Evolutionary conservation across 2,329 filamentous ascomycete species (phyloP).

Genomic region (Cadophora gregata): DNA sequence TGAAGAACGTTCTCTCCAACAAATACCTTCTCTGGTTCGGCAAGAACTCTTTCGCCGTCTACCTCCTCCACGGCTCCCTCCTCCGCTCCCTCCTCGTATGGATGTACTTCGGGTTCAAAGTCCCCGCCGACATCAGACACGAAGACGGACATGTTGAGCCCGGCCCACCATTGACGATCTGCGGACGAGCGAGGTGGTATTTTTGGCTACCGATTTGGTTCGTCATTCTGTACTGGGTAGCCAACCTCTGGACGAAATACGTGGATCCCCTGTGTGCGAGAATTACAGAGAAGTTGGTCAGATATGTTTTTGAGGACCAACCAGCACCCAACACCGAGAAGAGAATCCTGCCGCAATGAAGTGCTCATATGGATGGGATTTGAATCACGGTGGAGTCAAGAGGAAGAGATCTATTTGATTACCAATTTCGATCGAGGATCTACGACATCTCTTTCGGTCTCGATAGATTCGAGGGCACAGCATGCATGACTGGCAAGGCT

Average conservation of each 20-base stretch:
- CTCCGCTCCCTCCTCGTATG: conserved; percentile 64
- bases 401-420: background rate
- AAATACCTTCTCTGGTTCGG: conserved; percentile 66
- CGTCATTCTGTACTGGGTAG: conserved; percentile 52
- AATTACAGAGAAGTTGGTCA: conserved; percentile 49
- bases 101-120: conserved; percentile 59
- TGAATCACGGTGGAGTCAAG: background rate
- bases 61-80: conserved; percentile 66
- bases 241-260: conserved; percentile 58
- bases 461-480: conserved; percentile 12
- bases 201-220: conserved; percentile 53
- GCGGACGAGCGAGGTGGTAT: conserved; percentile 47
- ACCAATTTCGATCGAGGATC: background rate
- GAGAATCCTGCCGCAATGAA: conserved; percentile 33
- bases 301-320: conserved; percentile 39
- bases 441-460: background rate
- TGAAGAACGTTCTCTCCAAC: conserved; percentile 59
- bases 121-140: conserved; percentile 39
- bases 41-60: conserved; percentile 68
- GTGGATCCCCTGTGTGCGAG: conserved; percentile 58
- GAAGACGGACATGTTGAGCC: conserved; percentile 46
- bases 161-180: conserved; percentile 46
- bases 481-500: background rate
- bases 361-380: background rate
- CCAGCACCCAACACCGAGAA: conserved; percentile 29